Evolutionary conservation across 2,329 filamentous ascomycete genomes (phyloP).

Genomic region (Fusarium sororula): DNA sequence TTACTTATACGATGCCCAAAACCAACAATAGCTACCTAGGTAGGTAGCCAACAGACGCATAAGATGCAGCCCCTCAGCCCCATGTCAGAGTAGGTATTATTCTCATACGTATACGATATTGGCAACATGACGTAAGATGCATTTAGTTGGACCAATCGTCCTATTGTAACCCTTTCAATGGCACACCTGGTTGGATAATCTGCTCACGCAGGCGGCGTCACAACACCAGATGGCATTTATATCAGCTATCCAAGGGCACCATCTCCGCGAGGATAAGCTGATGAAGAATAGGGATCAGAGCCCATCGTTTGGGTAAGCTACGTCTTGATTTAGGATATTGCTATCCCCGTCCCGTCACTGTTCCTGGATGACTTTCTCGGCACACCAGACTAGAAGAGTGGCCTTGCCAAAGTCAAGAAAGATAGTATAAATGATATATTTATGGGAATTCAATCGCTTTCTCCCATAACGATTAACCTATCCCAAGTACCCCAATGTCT

Average conservation of each 20-base stretch:
- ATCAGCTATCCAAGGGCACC: background rate
- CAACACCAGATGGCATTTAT: background rate
- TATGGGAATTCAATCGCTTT: constrained; percentile 5
- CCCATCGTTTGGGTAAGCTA: background rate
- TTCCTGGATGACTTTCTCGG: background rate
- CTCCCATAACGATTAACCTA: background rate
- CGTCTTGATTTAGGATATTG: background rate
- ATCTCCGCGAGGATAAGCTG: background rate
- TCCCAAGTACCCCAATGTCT: constrained; percentile 21
- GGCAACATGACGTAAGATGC: constrained; percentile 23
- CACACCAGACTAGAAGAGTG: background rate
- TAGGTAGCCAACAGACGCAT: background rate
- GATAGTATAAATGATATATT: background rate
- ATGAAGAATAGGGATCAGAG: background rate
- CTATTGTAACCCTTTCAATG: background rate
- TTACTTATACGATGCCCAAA: background rate
- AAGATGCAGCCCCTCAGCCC: constrained; percentile 1
- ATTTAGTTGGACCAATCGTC: background rate
- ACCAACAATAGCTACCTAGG: background rate
- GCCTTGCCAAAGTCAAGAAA: background rate
- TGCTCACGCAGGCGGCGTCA: background rate
- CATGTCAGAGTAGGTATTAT: background rate
- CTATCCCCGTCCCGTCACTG: background rate
- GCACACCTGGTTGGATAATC: background rate
- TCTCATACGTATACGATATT: background rate